Percentiles rank a stretch among this genome's conserved stretches.
Evolutionary conservation across 2,329 filamentous ascomycete genomes (phyloP).

Genomic region (Paecilomyces sp.): DNA sequence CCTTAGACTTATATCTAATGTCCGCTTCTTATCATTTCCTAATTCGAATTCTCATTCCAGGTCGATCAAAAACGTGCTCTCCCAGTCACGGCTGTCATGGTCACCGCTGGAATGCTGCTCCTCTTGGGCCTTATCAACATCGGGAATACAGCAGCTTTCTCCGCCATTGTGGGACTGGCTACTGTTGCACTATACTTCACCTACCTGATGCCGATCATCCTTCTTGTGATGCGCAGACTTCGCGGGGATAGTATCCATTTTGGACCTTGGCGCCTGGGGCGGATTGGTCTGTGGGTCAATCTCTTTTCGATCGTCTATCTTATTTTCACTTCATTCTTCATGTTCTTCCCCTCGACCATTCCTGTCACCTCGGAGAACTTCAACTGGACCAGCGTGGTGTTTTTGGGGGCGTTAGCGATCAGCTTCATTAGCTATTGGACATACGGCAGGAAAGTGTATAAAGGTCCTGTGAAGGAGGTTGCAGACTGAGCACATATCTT

Average conservation of each 20-base stretch:
- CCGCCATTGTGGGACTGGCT: slow-evolving; percentile 37
- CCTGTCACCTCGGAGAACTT: slow-evolving; percentile 30
- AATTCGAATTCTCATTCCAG: slow-evolving; percentile 12
- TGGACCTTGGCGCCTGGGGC: slow-evolving; percentile 40
- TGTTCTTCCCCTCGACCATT: slow-evolving; percentile 36
- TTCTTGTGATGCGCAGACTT: slow-evolving; percentile 39
- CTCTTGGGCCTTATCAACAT: slow-evolving; percentile 48
- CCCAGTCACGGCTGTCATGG: slow-evolving; percentile 41
- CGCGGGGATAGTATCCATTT: slow-evolving; percentile 35
- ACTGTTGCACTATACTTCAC: slow-evolving; percentile 35
- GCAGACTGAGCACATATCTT: not conserved
- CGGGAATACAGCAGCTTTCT: slow-evolving; percentile 39
- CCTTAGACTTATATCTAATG: not conserved
- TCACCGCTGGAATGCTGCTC: slow-evolving; percentile 37
- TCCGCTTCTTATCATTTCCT: not conserved
- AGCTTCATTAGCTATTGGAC: not conserved
- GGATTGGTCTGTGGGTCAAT: slow-evolving; percentile 39
- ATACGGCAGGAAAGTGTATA: not conserved
- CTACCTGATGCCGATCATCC: slow-evolving; percentile 41
- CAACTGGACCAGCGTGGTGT: slow-evolving; percentile 39
- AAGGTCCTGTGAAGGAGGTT: not conserved
- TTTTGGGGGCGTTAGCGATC: not conserved
- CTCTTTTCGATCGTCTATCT: slow-evolving; percentile 33
- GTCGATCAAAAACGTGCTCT: slow-evolving; percentile 33
- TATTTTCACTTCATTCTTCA: slow-evolving; percentile 33